Conservation (phyloP, 108 stramenopile species). For the Nitzschia inconspicua region DNA sequence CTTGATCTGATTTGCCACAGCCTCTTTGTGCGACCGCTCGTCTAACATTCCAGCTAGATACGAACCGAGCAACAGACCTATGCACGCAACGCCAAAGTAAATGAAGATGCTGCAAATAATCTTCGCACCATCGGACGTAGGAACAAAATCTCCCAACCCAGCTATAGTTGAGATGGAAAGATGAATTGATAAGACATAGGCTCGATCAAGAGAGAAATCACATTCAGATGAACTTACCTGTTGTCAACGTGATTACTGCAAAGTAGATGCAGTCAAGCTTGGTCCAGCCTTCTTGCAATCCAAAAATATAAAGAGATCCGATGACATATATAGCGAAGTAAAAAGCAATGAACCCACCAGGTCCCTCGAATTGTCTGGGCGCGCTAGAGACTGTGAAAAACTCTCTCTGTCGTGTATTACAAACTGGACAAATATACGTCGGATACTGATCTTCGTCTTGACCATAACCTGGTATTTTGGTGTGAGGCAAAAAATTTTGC, state of each 20-base stretch:
- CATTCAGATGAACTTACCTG: too few relatives aligned
- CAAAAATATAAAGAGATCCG: slow-evolving; percentile 80
- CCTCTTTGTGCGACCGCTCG: slow-evolving; percentile 58
- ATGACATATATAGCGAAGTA: slow-evolving; percentile 75
- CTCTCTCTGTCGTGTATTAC: slow-evolving; percentile 73
- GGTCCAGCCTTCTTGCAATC: slow-evolving; percentile 78
- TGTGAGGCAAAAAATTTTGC: slow-evolving; percentile 25
- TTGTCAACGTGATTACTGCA: slow-evolving; percentile 82
- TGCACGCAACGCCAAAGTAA: slow-evolving; percentile 86
- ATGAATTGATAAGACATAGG: too few relatives aligned
- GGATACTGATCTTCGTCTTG: slow-evolving; percentile 42
- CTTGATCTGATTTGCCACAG: slow-evolving; percentile 47
- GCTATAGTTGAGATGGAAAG: slow-evolving; percentile 37
- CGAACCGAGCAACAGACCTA: slow-evolving; percentile 87
- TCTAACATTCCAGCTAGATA: slow-evolving; percentile 79
- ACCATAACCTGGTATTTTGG: slow-evolving; percentile 10
- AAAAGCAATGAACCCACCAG: slow-evolving; percentile 69
- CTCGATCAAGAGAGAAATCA: slow-evolving; percentile 19
- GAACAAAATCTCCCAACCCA: slow-evolving; percentile 86
- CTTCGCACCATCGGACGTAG: slow-evolving; percentile 72
- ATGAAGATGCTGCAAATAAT: slow-evolving; percentile 86
- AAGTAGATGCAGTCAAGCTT: slow-evolving; percentile 88
- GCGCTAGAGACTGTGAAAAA: slow-evolving; percentile 78
- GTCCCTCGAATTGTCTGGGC: slow-evolving; percentile 56
- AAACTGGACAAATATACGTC: slow-evolving; percentile 75